phyloP scores from a whole-genome alignment of 1,284 basidiomycete genomes.

The Singerocomus rubriflavus region DNA sequence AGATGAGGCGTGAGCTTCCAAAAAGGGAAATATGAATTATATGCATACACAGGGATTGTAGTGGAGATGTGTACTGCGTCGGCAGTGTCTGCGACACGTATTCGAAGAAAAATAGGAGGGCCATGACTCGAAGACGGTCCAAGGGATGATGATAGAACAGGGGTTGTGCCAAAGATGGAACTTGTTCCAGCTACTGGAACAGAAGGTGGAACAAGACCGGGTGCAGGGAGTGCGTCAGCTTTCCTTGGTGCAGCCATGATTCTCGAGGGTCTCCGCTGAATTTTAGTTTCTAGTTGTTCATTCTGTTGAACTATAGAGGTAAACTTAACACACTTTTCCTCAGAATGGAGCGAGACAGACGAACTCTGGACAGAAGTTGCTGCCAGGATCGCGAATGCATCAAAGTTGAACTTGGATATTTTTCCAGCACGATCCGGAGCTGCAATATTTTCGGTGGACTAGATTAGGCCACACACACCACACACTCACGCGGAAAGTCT shows the following conservation, averaged over 20 bases:
- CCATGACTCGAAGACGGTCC: conserved; percentile 68
- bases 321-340: not conserved
- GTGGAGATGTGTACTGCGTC: conserved; percentile 82
- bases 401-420: conserved; percentile 87
- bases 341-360: conserved; percentile 18
- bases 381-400: conserved; percentile 85
- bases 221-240: conserved; percentile 27
- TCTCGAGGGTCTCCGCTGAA: conserved; percentile 72
- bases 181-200: conserved; percentile 22
- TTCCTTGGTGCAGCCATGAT: conserved; percentile 64
- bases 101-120: conserved; percentile 76
- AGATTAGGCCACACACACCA: not conserved
- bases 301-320: conserved; percentile 74
- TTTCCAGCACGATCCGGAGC: conserved; percentile 87
- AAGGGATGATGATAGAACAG: conserved; percentile 58
- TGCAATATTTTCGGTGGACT: conserved; percentile 32
- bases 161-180: conserved; percentile 42
- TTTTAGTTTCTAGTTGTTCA: conserved; percentile 68
- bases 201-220: conserved; percentile 26
- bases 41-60: conserved; percentile 81
- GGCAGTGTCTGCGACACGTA: conserved; percentile 72
- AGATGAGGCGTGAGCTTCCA: not conserved
- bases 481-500: conserved; percentile 84
- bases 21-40: not conserved
- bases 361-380: conserved; percentile 75